phyloP scores from a whole-genome alignment of 345 rosid species.

The Stellera chamaejasme region DNA sequence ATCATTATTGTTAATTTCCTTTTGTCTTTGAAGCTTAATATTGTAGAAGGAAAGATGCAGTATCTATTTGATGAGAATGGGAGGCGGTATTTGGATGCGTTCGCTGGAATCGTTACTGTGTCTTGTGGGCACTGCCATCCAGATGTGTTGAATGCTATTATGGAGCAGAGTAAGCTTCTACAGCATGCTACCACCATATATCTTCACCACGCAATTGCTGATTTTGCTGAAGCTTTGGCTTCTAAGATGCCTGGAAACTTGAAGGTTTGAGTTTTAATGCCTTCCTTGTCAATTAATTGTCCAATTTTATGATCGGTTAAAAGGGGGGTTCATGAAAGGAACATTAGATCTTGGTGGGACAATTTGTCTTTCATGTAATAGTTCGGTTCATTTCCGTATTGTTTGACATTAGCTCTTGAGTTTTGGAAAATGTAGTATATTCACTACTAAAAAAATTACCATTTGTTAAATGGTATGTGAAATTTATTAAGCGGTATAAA shows the following conservation, averaged over 20 bases:
- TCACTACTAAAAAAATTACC: too few relatives aligned
- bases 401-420: too few relatives aligned
- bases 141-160: slow-evolving; percentile 52
- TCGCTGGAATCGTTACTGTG: slow-evolving; percentile 90
- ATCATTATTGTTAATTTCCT: neutral
- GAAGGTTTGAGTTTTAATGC: slow-evolving; percentile 28
- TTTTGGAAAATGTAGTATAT: too few relatives aligned
- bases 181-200: slow-evolving; percentile 92
- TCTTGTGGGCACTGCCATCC: slow-evolving; percentile 98
- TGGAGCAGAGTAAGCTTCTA: slow-evolving; percentile 74
- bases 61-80: slow-evolving; percentile 86
- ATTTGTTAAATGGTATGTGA: too few relatives aligned
- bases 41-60: slow-evolving; percentile 98
- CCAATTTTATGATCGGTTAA: too few relatives aligned
- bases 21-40: slow-evolving; percentile 46
- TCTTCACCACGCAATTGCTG: slow-evolving; percentile 73
- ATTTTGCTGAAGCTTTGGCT: slow-evolving; percentile 88
- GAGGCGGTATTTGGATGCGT: slow-evolving; percentile 69
- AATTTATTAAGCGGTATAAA: too few relatives aligned
- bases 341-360: too few relatives aligned
- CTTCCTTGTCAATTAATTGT: neutral
- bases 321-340: too few relatives aligned
- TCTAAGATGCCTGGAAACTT: slow-evolving; percentile 90
- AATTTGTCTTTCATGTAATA: too few relatives aligned
- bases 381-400: too few relatives aligned